Base-by-base conservation (phyloP, 164 flowering plant species). In the Vitis amurensis region DNA sequence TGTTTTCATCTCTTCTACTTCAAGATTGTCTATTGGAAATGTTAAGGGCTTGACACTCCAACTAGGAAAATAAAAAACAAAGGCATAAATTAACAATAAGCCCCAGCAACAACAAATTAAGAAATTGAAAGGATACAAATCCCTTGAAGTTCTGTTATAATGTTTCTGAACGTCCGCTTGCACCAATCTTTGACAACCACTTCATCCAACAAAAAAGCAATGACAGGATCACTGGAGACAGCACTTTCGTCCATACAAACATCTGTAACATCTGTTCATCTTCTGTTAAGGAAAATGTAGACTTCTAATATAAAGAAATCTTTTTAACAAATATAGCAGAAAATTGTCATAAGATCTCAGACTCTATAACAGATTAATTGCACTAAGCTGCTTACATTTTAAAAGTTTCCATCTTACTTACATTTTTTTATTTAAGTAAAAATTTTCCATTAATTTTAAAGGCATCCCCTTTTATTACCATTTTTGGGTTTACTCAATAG, bases 221-320 rank as follows among this genome's bases (percentile, higher is more conserved):
- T 77, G 70, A 91, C 88, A 55, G 98, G 97, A 84, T 96, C 97
- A 70, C 98, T 96, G 64, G 99, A 96, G 37, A 96, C 98, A 58
- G 98, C 98, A 84, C 82, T 87, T 85, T 96, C 97, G 77, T 96
- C 98, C 99, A 96, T 89, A 72, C 99, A 96, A 65, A 96, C 97
- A 89, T 96, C 94, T 58, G 97, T 89, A 68, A 93, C 84, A 89
- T 96, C 99, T 96, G 87, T 76, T 70, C 50, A 19, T 55, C 16
- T 65, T 73, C 61, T 69, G 82, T 92, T 71, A 89, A 89, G 71
- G 83, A 77, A 77, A 81, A 76, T 11, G 13, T 11, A 47, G 67
- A 59, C 62, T 56, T 69, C 50, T 4, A 63, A 50, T 37, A 49
- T 17, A 63, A 63, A 11, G 16, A n/a, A 27, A 3, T 37, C 6